These are phyloP conservation scores for Helianthus tuberosus DNA, from an alignment of 129 eudicot species.

Conservation along the genomic window DNA sequence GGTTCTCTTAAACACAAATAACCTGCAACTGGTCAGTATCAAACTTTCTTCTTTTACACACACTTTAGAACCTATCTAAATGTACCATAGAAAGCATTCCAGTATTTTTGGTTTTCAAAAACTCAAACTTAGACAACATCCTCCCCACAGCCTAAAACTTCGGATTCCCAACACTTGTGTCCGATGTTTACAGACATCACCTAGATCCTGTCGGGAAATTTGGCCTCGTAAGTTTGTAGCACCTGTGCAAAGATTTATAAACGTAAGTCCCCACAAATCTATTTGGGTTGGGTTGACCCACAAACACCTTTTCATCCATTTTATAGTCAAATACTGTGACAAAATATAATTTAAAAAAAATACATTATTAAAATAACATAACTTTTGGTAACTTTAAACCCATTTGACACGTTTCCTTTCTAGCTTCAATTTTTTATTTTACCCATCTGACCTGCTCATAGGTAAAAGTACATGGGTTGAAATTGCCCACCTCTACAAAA, in stretches of 20 bases:
- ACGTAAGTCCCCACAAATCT: neutral
- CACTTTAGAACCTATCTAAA: conserved; percentile 33
- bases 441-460: neutral
- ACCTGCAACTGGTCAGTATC: conserved; percentile 16
- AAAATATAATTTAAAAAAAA: neutral
- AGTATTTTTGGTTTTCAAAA: neutral
- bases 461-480: neutral
- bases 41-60: conserved; percentile 31
- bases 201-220: conserved; percentile 67
- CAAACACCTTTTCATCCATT: neutral
- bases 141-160: neutral
- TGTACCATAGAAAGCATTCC: conserved; percentile 21
- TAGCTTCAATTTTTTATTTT: neutral
- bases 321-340: neutral
- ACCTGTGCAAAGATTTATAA: conserved; percentile 39
- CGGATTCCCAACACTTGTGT: neutral
- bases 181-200: conserved; percentile 1
- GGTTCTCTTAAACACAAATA: conserved; percentile 22
- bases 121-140: conserved; percentile 12
- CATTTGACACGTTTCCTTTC: neutral
- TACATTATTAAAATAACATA: neutral
- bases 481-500: neutral
- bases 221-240: conserved; percentile 62
- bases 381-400: neutral
- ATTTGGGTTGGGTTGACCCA: neutral